Evolutionary conservation across 352 stramenopile genomes (phyloP), one percentile per base, ranked within the genome.

Genomic region (Pythium aristosporum): DNA sequence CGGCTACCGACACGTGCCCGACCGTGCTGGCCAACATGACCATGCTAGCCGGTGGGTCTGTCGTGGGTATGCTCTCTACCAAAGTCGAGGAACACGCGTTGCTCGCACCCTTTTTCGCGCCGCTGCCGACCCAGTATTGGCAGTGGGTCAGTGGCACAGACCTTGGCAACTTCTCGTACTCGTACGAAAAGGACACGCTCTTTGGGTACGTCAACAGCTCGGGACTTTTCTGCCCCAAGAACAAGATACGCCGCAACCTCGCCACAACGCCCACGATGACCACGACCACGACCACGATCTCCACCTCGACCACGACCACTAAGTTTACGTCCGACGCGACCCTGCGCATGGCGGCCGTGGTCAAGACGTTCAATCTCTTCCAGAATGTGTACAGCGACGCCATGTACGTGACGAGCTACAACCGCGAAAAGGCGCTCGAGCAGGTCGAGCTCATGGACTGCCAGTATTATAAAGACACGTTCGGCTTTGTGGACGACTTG

Each of bases 91-190:
- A 65, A 13, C 79, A 88, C 48, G 73, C 79, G 11, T 34, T 61
- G 32, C 71, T 88, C 10, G 50, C 62, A 3, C 66, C 49, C 12
- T 90, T 88, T 64, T 90, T 88, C 52, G 55, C 65, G 6, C 72
- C 74, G 5, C 74, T 86, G 12, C 79, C 79, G 7, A 84, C 61
- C 36, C 63, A 90, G 55, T 90, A 85, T 66, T 90, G 79, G 81
- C 67, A 70, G 49, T 90, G 81, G 37, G 81, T 87, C 15, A 79
- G 67, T 30, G 64, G 43, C 34, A 68, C 61, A 1, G 77, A 90
- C 53, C 57, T 90, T 28, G 81, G 79, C 2, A 70, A 71, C 41
- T 63, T 80, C 36, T 87, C 79, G 42, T 90, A 90, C 74, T 63
- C 79, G 69, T 90, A 90, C 74, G 57, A 74, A 21, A 70, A 75